Evolutionary conservation across 495 filamentous ascomycete species (phyloP), one percentile per base, ranked within the genome.

Genomic region (Sporormia fimetaria): DNA sequence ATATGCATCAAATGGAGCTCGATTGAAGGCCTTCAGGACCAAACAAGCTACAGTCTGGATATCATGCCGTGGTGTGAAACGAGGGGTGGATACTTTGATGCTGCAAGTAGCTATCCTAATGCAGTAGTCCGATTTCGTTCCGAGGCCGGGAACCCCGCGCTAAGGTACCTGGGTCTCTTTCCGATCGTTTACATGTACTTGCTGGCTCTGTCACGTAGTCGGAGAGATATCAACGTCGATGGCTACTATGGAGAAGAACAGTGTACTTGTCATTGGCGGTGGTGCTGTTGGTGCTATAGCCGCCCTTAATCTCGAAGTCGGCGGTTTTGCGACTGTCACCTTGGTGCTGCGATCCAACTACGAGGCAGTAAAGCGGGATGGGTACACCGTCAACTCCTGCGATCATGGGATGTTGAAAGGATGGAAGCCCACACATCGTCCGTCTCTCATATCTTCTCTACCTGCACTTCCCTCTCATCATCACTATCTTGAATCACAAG

Each of bases 211-310:
- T n/a, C n/a, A n/a, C n/a, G n/a, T n/a, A n/a, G n/a, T n/a, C n/a
- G n/a, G n/a, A n/a, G n/a, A n/a, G n/a, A n/a, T n/a, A n/a, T n/a
- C n/a, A n/a, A n/a, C n/a, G n/a, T n/a, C 17, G 8, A 54, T 54
- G 44, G 15, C 51, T 46, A 36, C 45, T 10, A 35, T 11, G 3
- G 18, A 29, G 29, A 54, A 49, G 45, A 49, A 54, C 22, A 53
- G 17, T 33, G 42, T 61, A 4, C 52, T 61, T 3, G 21, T 59
- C 15, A 42, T 61, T 11, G 56, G 58, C 12, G 44, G 48, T 23
- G 56, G 58, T 12, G 42, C 44, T 6, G 56, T 61, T n/a, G 58
- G 58, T 5, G 44, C 58, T 10, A 55, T 61, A 27, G 56, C 51
- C 14, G 57, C 56, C 5, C 41, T 55, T 10, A 54, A 54, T 23